phyloP scores from a whole-genome alignment of 2,329 filamentous ascomycete genomes.

The Venturia carpophila region DNA sequence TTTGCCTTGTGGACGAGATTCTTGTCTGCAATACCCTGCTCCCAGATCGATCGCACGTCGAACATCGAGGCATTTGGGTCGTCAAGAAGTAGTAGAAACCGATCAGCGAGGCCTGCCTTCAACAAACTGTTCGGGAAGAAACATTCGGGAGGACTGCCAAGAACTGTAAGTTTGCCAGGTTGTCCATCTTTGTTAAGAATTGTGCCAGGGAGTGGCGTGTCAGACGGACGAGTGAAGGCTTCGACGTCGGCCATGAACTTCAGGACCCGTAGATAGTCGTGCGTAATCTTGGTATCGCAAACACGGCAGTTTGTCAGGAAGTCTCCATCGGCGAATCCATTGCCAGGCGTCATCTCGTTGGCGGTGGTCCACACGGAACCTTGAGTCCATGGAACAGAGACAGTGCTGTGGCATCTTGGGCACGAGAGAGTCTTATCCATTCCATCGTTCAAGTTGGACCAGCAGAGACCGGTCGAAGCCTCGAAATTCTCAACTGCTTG shows the following conservation, averaged over 20 bases:
- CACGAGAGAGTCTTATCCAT: slow-evolving; percentile 46
- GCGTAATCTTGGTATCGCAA: slow-evolving; percentile 47
- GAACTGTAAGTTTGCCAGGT: slow-evolving; percentile 53
- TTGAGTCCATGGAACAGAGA: slow-evolving; percentile 53
- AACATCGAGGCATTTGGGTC: slow-evolving; percentile 23
- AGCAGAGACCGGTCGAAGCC: slow-evolving; percentile 42
- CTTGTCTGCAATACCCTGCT: slow-evolving; percentile 16
- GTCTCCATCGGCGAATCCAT: slow-evolving; percentile 53
- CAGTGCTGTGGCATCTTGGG: slow-evolving; percentile 41
- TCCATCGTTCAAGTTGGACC: slow-evolving; percentile 52
- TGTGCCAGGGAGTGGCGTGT: slow-evolving; percentile 16
- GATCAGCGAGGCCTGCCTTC: slow-evolving; percentile 39
- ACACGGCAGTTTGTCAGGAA: slow-evolving; percentile 44
- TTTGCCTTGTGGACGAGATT: slow-evolving; percentile 17
- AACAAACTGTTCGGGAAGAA: slow-evolving; percentile 37
- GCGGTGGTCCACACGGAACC: slow-evolving; percentile 33
- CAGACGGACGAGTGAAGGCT: slow-evolving; percentile 29
- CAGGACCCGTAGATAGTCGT: slow-evolving; percentile 51
- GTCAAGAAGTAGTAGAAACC: slow-evolving; percentile 29
- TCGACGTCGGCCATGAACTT: slow-evolving; percentile 55
- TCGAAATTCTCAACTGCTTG: slow-evolving; percentile 43
- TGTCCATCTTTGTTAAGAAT: slow-evolving; percentile 13
- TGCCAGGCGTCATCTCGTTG: slow-evolving; percentile 36
- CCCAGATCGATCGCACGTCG: slow-evolving; percentile 16
- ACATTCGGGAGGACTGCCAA: slow-evolving; percentile 47